Evolutionary conservation across 768 basidiomycete genomes (phyloP), one percentile per base, ranked within the genome.

Genomic region (Chlorophyllum brunneum): DNA sequence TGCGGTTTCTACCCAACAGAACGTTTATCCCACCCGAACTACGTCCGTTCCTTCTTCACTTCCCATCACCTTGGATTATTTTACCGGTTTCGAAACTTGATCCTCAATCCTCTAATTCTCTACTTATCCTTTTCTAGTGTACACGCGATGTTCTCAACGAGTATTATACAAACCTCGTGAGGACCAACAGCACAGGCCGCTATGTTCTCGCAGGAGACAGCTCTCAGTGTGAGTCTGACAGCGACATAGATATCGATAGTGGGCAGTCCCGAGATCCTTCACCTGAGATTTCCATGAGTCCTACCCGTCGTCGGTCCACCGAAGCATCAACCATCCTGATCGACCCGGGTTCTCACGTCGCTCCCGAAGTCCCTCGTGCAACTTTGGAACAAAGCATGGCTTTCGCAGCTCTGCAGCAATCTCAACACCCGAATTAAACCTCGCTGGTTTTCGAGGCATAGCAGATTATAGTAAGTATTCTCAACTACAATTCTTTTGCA

Each of bases 151-250:
- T 91, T 59, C 81, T 97, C 36, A 90, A 97, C 69, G 85, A 92
- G 62, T 98, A 95, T 70, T 97, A 95, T 74, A 76, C 89, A 71
- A 95, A 90, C 65, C 88, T 98, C 63, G 88, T 94, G 54, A 82
- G 88, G 51, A 91, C 92, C 9, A 87, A 95, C 66, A 86, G 82
- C 65, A 70, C 70, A 20, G 82, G 80, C 55, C 69, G 67, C 52
- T 89, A 76, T 62, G 67, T 71, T 56, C 76, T 86, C 61, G 67
- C 67, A 29, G 80, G 81, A 18, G 62, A 73, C 34, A 66, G 73
- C 49, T 70, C 73, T 26, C 66, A 70, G 27, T 67, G 65, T 22
- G 75, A 75, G 5, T 72, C 70, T 46, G 81, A 82, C 59, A 82
- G 81, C 65, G 81, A 84, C 56, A 61, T 69, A 23, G 80, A 82